phyloP scores from a whole-genome alignment of 345 rosid species.

The Physaria fendleri region DNA sequence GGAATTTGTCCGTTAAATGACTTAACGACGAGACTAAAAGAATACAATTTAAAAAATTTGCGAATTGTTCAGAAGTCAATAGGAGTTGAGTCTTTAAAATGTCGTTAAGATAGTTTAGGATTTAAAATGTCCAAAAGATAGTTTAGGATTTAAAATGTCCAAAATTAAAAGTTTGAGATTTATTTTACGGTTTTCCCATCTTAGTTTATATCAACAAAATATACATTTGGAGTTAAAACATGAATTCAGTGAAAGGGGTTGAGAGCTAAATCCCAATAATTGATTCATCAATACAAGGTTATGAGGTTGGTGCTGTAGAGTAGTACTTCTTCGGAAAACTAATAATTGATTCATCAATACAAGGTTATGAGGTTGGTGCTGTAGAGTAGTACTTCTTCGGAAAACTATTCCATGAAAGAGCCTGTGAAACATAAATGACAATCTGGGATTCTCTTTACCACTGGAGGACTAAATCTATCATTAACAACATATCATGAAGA shows the following conservation, averaged over 20 bases:
- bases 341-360: neutral
- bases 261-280: neutral
- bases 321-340: neutral
- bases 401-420: neutral
- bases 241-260: neutral
- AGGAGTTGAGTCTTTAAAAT: too few species aligned
- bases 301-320: neutral
- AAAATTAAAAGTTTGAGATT: too few species aligned
- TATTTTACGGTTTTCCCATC: too few species aligned
- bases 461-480: neutral
- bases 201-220: neutral
- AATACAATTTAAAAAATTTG: too few species aligned
- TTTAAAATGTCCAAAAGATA: too few species aligned
- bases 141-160: too few species aligned
- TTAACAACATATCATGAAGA: neutral
- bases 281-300: neutral
- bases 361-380: neutral
- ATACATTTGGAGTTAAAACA: neutral
- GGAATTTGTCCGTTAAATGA: too few species aligned
- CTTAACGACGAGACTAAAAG: too few species aligned
- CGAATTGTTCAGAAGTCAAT: too few species aligned
- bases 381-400: neutral
- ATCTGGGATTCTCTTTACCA: constrained; percentile 5
- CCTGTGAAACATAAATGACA: neutral
- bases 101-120: too few species aligned